Percentiles rank a stretch among this genome's conserved stretches.
Conservation (phyloP, 2,329 filamentous ascomycete species). For the Chlorencoelia australis region DNA sequence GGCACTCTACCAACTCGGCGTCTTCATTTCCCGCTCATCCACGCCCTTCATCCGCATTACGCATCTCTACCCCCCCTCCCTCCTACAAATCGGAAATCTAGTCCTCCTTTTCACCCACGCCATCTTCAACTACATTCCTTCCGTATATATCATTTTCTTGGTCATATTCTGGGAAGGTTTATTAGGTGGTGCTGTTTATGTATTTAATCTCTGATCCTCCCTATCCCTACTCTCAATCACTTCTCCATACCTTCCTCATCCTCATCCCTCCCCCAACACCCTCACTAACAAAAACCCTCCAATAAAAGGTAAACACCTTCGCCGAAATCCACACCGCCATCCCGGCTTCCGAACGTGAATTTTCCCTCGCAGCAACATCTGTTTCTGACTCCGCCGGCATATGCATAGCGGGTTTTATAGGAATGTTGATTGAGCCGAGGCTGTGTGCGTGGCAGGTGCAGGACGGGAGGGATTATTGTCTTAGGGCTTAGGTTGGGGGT, state of each 20-base stretch:
- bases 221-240: no score
- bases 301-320: constrained; percentile 94
- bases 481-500: not conserved
- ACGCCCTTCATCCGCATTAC: constrained; percentile 79
- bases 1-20: constrained; percentile 92
- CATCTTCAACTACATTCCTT: constrained; percentile 71
- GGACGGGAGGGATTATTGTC: constrained; percentile 70
- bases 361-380: constrained; percentile 79
- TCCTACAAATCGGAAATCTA: constrained; percentile 76
- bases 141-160: constrained; percentile 73
- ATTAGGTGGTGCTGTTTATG: constrained; percentile 84
- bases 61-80: constrained; percentile 68
- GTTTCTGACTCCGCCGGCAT: constrained; percentile 90
- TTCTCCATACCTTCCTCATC: no score
- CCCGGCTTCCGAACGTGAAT: constrained; percentile 69
- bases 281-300: no score
- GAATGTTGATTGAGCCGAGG: constrained; percentile 71
- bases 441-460: constrained; percentile 77
- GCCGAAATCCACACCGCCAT: constrained; percentile 85
- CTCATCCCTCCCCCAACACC: no score
- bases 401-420: constrained; percentile 74
- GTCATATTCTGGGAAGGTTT: constrained; percentile 92
- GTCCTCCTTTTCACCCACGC: constrained; percentile 64
- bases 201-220: no score
- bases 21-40: constrained; percentile 88